Evolutionary conservation across 345 rosid species (phyloP).

Genomic region (Hirschfeldia incana): DNA sequence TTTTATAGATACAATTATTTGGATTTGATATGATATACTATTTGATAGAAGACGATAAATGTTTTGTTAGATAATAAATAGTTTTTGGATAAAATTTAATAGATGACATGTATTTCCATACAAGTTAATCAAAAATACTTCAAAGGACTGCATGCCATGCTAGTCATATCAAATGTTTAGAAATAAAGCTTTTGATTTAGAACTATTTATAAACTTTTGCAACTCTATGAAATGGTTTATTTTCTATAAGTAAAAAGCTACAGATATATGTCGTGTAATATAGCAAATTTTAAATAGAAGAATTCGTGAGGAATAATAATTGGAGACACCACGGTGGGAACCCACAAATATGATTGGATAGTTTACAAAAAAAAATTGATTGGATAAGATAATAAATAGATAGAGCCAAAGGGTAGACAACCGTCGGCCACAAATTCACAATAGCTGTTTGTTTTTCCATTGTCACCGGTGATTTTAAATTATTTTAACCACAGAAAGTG

Average conservation of each 20-base stretch:
- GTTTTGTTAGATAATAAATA: too few species aligned
- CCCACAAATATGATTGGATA: slow-evolving; percentile 26
- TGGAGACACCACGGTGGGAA: too few species aligned
- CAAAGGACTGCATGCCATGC: background rate
- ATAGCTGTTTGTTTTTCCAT: too few species aligned
- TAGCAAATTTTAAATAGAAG: background rate
- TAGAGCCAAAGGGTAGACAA: slow-evolving; percentile 32
- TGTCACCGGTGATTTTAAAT: background rate
- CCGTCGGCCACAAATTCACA: slow-evolving; percentile 39
- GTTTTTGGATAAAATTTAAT: too few species aligned
- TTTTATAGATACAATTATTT: background rate
- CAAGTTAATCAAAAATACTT: too few species aligned
- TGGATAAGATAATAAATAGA: slow-evolving; percentile 36
- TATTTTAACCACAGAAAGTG: background rate
- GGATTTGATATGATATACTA: background rate
- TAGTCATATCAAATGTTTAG: background rate
- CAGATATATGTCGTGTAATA: too few species aligned
- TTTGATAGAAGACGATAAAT: too few species aligned
- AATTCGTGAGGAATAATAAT: background rate
- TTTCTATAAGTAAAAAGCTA: too few species aligned
- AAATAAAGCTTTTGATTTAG: background rate
- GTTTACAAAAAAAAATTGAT: slow-evolving; percentile 36
- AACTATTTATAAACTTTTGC: background rate
- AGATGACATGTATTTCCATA: too few species aligned
- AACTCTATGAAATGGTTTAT: background rate